phyloP scores from a whole-genome alignment of 768 basidiomycete genomes.

The Termitomyces sp. region DNA sequence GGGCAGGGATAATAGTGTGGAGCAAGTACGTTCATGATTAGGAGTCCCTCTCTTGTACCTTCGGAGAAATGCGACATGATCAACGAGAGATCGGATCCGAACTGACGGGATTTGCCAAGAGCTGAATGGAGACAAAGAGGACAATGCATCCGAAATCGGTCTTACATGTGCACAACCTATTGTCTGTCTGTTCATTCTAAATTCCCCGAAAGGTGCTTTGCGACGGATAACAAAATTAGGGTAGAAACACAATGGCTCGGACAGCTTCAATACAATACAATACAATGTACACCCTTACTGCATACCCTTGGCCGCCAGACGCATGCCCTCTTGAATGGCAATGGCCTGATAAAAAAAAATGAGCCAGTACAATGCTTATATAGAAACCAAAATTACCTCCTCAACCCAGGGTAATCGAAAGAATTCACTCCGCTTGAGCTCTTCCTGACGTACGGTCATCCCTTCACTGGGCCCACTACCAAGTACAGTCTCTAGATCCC shows the following conservation, averaged over 20 bases:
- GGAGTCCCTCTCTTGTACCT: neutral
- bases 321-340: conserved; percentile 76
- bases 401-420: conserved; percentile 92
- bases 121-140: neutral
- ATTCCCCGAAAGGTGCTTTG: too few species aligned
- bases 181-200: neutral
- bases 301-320: conserved; percentile 51
- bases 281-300: conserved; percentile 18
- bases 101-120: neutral
- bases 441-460: conserved; percentile 78
- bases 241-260: neutral
- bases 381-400: conserved; percentile 31
- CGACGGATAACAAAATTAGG: neutral
- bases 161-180: neutral
- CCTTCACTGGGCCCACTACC: conserved; percentile 83
- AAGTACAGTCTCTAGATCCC: conserved; percentile 85
- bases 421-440: conserved; percentile 83
- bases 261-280: neutral
- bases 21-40: conserved; percentile 2
- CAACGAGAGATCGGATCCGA: conserved; percentile 13
- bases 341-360: conserved; percentile 49
- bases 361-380: neutral
- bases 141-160: neutral
- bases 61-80: conserved; percentile 4
- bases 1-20: conserved; percentile 1